Percentiles rank a stretch among this genome's conserved stretches.
phyloP scores from a whole-genome alignment of 495 filamentous ascomycete species.

The Podospora pseudopauciseta region DNA sequence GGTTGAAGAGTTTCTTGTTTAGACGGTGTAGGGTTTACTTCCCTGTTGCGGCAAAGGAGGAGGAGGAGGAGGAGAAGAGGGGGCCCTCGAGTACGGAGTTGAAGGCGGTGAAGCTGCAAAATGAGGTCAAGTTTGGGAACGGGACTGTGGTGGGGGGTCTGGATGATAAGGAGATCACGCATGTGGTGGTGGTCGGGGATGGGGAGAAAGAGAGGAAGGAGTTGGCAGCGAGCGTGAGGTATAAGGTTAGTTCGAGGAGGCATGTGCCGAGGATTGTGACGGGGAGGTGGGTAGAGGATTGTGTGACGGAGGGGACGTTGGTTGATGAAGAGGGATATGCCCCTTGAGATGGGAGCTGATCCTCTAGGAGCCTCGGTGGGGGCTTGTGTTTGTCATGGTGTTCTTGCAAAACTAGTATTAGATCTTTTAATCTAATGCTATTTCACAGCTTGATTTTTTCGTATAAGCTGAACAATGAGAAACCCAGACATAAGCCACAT shows the following conservation, averaged over 20 bases:
- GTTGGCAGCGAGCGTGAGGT: slow-evolving; percentile 42
- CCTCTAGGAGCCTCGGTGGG: too few species aligned
- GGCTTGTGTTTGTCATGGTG: too few species aligned
- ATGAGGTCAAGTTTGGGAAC: slow-evolving; percentile 60
- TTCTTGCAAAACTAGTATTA: too few species aligned
- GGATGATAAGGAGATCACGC: slow-evolving; percentile 54
- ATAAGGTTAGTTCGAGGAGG: slow-evolving; percentile 39
- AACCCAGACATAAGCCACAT: too few species aligned
- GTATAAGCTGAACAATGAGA: too few species aligned
- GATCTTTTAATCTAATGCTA: too few species aligned
- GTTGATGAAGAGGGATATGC: slow-evolving; percentile 73
- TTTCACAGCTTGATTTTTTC: too few species aligned
- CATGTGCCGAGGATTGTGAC: slow-evolving; percentile 69
- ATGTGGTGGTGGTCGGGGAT: slow-evolving; percentile 55
- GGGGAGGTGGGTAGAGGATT: slow-evolving; percentile 69
- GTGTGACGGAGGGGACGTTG: slow-evolving; percentile 73
- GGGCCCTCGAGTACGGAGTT: slow-evolving; percentile 9
- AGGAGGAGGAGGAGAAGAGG: neutral
- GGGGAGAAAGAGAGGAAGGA: slow-evolving; percentile 29
- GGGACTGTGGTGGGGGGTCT: slow-evolving; percentile 51
- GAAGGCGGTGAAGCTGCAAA: slow-evolving; percentile 33
- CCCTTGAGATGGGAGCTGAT: slow-evolving; percentile 11
- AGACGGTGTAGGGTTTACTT: slow-evolving; percentile 57
- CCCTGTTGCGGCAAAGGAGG: slow-evolving; percentile 21
- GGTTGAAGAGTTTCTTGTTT: slow-evolving; percentile 65